A percentile compares a stretch with the other conserved stretches of the same genome.
Conservation (phyloP, 2,329 filamentous ascomycete species). For the Lachnellula hyalina region DNA sequence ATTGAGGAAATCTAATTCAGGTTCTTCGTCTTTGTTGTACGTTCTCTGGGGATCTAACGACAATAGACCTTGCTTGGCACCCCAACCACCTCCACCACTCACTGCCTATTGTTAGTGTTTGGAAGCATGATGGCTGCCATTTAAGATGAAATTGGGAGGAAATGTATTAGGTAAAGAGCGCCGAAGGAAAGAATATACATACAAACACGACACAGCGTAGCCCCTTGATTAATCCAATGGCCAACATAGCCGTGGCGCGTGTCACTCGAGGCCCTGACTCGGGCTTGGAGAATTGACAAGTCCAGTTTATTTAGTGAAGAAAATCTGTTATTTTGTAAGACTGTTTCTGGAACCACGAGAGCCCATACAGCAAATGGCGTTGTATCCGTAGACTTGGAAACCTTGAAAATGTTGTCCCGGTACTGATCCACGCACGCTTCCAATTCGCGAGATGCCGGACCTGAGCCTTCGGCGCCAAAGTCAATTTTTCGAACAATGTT, state of each 20-base stretch:
- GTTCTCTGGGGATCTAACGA: conserved; percentile 67
- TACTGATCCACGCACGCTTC: conserved; percentile 59
- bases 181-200: conserved; percentile 13
- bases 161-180: background rate
- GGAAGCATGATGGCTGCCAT: too few relatives aligned
- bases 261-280: background rate
- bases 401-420: conserved; percentile 36
- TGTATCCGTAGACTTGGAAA: background rate
- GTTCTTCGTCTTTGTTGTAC: conserved; percentile 45
- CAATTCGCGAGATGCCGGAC: conserved; percentile 66
- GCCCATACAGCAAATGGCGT: conserved; percentile 65
- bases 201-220: conserved; percentile 28
- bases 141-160: too few relatives aligned
- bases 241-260: conserved; percentile 12
- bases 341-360: conserved; percentile 49
- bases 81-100: conserved; percentile 82
- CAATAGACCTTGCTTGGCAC: conserved; percentile 70
- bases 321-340: background rate
- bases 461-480: conserved; percentile 36
- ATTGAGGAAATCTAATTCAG: conserved; percentile 45
- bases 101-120: conserved; percentile 39
- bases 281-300: background rate
- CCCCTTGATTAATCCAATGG: conserved; percentile 18
- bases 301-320: background rate
- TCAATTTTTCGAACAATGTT: conserved; percentile 70